Evolutionary conservation across 257 asterid species (phyloP).

Genomic region (Forsythia suspensa): DNA sequence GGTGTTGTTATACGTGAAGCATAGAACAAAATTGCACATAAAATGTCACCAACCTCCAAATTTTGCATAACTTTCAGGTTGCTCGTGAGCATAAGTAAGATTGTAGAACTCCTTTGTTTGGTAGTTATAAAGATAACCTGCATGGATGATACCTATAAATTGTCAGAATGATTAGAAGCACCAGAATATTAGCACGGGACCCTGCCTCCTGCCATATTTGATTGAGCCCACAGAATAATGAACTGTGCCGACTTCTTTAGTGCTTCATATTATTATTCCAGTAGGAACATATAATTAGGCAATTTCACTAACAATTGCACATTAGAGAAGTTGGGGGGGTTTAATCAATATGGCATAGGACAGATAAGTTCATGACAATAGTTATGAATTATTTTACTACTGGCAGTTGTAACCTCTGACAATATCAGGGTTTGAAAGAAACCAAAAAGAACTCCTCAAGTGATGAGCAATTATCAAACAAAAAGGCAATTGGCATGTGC

Average conservation of each 20-base stretch:
- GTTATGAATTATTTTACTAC: conserved; percentile 10
- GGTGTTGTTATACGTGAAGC: conserved; percentile 4
- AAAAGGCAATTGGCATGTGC: background rate
- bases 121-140: conserved; percentile 95
- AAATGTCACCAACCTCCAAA: conserved; percentile 73
- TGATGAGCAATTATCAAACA: conserved; percentile 15
- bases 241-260: conserved; percentile 5
- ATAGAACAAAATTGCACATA: background rate
- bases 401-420: background rate
- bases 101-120: conserved; percentile 95
- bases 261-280: conserved; percentile 16
- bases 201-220: conserved; percentile 11
- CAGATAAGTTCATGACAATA: background rate
- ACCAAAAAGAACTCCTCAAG: conserved; percentile 18
- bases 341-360: conserved; percentile 7
- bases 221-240: conserved; percentile 9
- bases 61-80: conserved; percentile 86
- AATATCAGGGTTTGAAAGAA: conserved; percentile 9
- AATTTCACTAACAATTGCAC: conserved; percentile 10
- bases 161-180: conserved; percentile 20
- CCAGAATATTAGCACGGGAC: conserved; percentile 3
- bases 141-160: conserved; percentile 26
- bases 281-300: background rate
- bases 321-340: background rate
- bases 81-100: conserved; percentile 94